These are phyloP conservation scores for Brassica nigra DNA, from an alignment of 345 rosid species.

Conservation along the genomic window DNA sequence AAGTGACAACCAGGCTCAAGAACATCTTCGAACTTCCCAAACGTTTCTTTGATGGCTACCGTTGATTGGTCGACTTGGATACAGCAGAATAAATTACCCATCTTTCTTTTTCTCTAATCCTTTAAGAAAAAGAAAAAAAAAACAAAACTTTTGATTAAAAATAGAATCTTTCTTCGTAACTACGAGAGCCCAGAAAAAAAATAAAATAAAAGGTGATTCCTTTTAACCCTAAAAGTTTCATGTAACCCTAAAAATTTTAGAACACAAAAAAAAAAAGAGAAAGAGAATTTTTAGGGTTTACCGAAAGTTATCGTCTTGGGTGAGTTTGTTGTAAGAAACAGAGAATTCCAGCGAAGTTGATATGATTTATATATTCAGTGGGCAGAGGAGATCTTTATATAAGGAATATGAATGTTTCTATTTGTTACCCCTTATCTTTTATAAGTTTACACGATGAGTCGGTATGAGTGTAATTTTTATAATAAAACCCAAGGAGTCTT, in stretches of 20 bases:
- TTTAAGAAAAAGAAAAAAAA: background rate
- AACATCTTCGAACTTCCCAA: constrained; percentile 62
- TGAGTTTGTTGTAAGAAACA: background rate
- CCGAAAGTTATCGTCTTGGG: background rate
- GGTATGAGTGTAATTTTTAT: background rate
- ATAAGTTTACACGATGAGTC: background rate
- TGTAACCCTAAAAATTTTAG: background rate
- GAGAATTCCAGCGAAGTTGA: background rate
- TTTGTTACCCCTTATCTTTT: background rate
- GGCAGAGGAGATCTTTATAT: background rate
- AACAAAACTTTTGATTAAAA: background rate
- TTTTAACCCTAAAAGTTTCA: background rate
- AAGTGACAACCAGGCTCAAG: constrained; percentile 73
- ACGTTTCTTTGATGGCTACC: constrained; percentile 56
- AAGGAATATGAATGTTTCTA: background rate
- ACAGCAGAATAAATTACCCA: constrained; percentile 61
- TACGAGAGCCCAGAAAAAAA: too few relatives aligned
- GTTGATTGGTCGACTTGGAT: constrained; percentile 65
- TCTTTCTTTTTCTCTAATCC: constrained; percentile 32
- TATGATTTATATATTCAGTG: constrained; percentile 3
- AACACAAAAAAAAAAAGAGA: background rate
- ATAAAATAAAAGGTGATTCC: background rate
- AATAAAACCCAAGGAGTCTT: background rate
- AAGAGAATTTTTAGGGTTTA: background rate
- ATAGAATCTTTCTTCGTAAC: too few relatives aligned